Base-by-base conservation (phyloP, 1,284 basidiomycete genomes). In the Ceratobasidium sp. region DNA sequence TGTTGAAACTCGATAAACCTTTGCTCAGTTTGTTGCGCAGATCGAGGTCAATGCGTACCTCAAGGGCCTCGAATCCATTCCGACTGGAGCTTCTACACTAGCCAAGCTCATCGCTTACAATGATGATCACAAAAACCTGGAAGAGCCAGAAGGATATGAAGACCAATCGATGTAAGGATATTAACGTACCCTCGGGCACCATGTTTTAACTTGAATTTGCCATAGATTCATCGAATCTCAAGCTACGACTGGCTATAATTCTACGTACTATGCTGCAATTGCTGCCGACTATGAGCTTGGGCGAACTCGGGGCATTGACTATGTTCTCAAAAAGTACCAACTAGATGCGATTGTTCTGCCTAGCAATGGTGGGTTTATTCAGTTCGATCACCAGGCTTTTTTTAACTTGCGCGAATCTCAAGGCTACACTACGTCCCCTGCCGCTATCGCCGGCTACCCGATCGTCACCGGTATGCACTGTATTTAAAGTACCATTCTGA, bases 301-400 rank as follows among this genome's bases (percentile, higher is more conserved):
- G 1, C 78, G 79, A 16, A 80, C 78, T 6, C 76, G 82, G 23
- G 88, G 88, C 1, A 90, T 90, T 45, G 88, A 89, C 74, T 86
- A 84, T 21, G 85, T 84, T 0, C 77, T 90, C 30, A 78, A 85
- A 71, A 76, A 76, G 60, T 81, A 85, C 76, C 81, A 85, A 0
- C 80, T 89, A 0, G 87, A 90, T 74, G 89, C 88, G 0, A 80
- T 90, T 10, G 80, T 89, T 8, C 80, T 88, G 16, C 89, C 88
- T 2, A 82, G 86, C 1, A 79, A 82, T 18, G 87, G 86, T 64
- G 76, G 74, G 71, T 79, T 58, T 6, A 14, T 46, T 16, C 1
- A n/a, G 16, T 14, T 36, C 32, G 23, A 9, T 14, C 12, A 39
- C n/a, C 28, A n/a, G n/a, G n/a, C n/a, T n/a, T n/a, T n/a, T n/a